Base-by-base conservation (phyloP, 306 rosid species). In the Cajanus cajan region DNA sequence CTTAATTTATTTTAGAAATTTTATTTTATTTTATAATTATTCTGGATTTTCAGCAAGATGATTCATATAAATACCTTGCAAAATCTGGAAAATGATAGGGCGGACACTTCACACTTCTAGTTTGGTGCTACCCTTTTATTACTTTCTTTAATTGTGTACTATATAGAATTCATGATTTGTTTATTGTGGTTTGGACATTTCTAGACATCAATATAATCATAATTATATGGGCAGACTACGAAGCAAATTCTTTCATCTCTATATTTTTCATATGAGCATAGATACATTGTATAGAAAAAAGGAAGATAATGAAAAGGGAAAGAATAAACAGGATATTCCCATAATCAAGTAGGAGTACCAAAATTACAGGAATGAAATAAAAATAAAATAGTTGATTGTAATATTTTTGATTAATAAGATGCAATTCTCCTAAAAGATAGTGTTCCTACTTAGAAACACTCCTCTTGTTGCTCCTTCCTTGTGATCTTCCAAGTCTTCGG, bases 71-170 rank as follows among this genome's bases (percentile, higher is more conserved):
- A 82, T 73, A 77, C 73, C 77, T 79, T 85, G 50, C 82, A 36
- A 74, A 86, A 86, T 78, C 77, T 80, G 82, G 84, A 82, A 67
- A 83, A 88, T 52, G 88, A 77, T 82, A 67, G 87, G 85, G 78
- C 57, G 33, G 81, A 90, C 97, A 55, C 98, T n/a, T n/a, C n/a
- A n/a, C n/a, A n/a, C n/a, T 94, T 78, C 86, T 94, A 97, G 98
- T 94, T 80, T 58, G 97, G 86, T 71, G 68, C 80, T 77, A 71
- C 48, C 78, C 44, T 47, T 68, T 40, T 45, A 31, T 67, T 76
- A 40, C 80, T 41, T 40, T 59, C 59, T 51, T 59, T 7, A 78
- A 54, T 77, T 69, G 41, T 63, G 62, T 7, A 24, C 69, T 76
- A 21, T n/a, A n/a, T 22, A 59, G 43, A 73, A 68, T 54, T 72